These are phyloP conservation scores for Metschnikowia orientalis DNA, from an alignment of 805 yeast species.

Conservation along the genomic window DNA sequence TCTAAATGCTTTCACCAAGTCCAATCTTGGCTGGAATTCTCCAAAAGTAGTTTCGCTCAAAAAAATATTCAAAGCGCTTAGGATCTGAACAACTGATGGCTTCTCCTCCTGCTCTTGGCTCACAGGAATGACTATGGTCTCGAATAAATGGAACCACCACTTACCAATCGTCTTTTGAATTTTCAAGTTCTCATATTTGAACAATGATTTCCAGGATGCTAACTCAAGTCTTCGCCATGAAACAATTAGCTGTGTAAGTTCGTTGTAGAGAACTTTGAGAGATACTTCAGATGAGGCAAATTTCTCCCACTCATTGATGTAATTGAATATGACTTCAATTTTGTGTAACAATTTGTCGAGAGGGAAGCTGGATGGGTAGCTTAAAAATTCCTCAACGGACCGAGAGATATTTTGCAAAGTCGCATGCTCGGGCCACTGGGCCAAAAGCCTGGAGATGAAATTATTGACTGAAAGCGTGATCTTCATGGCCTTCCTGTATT, in stretches of 20 bases:
- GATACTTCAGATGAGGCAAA: slow-evolving; percentile 80
- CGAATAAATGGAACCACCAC: slow-evolving; percentile 93
- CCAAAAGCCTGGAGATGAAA: slow-evolving; percentile 42
- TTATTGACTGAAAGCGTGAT: slow-evolving; percentile 32
- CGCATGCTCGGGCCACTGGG: slow-evolving; percentile 94
- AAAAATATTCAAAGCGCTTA: slow-evolving; percentile 64
- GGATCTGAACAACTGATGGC: slow-evolving; percentile 25
- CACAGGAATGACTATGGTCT: slow-evolving; percentile 59
- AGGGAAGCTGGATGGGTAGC: slow-evolving; percentile 63
- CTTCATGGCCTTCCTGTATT: slow-evolving; percentile 55
- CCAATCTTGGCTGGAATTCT: slow-evolving; percentile 58
- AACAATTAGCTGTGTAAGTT: slow-evolving; percentile 65
- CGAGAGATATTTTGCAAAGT: slow-evolving; percentile 66
- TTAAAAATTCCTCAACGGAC: slow-evolving; percentile 61
- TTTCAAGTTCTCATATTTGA: slow-evolving; percentile 55
- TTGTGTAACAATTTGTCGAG: slow-evolving; percentile 74
- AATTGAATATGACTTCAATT: slow-evolving; percentile 80
- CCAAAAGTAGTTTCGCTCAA: slow-evolving; percentile 75
- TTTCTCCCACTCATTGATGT: slow-evolving; percentile 88
- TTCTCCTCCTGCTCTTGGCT: slow-evolving; percentile 23
- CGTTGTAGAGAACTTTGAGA: slow-evolving; percentile 49
- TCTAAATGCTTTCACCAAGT: slow-evolving; percentile 60
- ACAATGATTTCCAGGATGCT: slow-evolving; percentile 76
- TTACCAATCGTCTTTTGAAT: slow-evolving; percentile 53
- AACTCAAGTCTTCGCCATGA: slow-evolving; percentile 90